Evolutionary conservation across 179 eudicot species (phyloP).

Genomic region (Sideroxylon spinosum): DNA sequence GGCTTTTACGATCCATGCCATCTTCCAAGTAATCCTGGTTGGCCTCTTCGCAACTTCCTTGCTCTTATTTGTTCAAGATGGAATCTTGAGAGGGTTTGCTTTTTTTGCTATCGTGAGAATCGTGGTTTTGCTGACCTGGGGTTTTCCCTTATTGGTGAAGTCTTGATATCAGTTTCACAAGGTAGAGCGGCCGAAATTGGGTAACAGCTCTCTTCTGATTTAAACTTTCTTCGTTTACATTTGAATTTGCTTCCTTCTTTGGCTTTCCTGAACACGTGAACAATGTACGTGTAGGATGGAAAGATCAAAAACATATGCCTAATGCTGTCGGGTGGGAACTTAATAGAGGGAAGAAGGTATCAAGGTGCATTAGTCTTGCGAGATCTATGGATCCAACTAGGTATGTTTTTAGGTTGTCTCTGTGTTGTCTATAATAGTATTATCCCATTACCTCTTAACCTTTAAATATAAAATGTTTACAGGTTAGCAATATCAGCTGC

Average conservation of each 20-base stretch:
- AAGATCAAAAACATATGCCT: conserved; percentile 46
- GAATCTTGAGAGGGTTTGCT: conserved; percentile 52
- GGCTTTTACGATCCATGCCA: conserved; percentile 95
- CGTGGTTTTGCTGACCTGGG: conserved; percentile 84
- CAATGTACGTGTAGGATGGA: conserved; percentile 44
- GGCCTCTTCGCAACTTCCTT: conserved; percentile 92
- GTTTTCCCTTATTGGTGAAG: conserved; percentile 79
- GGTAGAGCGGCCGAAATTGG: conserved; percentile 45
- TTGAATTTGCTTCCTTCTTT: conserved; percentile 10
- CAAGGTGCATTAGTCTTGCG: conserved; percentile 69
- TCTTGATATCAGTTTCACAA: conserved; percentile 60
- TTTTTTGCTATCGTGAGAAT: conserved; percentile 88
- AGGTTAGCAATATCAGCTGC: conserved; percentile 90
- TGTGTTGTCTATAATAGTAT: neutral
- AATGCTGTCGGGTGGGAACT: conserved; percentile 80
- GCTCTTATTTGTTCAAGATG: conserved; percentile 66
- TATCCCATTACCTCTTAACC: conserved; percentile 7
- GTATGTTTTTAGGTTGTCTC: conserved; percentile 33
- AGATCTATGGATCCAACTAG: conserved; percentile 84
- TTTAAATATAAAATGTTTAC: conserved; percentile 21
- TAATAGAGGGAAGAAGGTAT: conserved; percentile 42
- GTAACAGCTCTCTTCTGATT: conserved; percentile 25
- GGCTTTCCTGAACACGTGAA: conserved; percentile 8
- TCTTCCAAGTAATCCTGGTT: conserved; percentile 75
- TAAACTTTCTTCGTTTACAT: conserved; percentile 2